Evolutionary conservation across 495 filamentous ascomycete genomes (phyloP).

Genomic region (Hypoxylon rickii): DNA sequence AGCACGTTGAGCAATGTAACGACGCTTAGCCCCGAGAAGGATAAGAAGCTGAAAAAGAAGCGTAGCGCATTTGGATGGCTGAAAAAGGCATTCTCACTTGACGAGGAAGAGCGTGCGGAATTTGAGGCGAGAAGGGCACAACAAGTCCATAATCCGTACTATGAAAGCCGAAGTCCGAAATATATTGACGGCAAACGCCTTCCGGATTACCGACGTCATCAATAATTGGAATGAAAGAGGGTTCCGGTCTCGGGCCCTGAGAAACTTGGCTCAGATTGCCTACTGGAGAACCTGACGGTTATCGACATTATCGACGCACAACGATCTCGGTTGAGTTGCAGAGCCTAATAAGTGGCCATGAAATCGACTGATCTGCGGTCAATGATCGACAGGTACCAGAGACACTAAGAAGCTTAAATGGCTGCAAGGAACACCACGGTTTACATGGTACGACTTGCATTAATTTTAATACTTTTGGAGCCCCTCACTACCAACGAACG

Average conservation of each 20-base stretch:
- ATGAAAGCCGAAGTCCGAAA: constrained; percentile 45
- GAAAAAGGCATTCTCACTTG: constrained; percentile 61
- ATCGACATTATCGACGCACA: constrained; percentile 1
- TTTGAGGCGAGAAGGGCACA: constrained; percentile 53
- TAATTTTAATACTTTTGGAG: too few relatives aligned
- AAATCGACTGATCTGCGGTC: constrained; percentile 15
- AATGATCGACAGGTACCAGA: constrained; percentile 21
- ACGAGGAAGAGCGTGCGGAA: constrained; percentile 58
- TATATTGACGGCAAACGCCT: constrained; percentile 51
- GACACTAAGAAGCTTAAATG: constrained; percentile 9
- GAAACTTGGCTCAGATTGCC: too few relatives aligned
- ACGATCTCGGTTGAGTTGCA: constrained; percentile 7
- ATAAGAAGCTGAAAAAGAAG: constrained; percentile 58
- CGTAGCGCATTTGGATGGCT: constrained; percentile 63
- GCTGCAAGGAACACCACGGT: constrained; percentile 3
- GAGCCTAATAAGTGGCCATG: constrained; percentile 18
- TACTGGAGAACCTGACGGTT: too few relatives aligned
- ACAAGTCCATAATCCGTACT: constrained; percentile 47
- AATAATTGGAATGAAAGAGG: neutral
- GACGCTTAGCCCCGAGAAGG: constrained; percentile 38
- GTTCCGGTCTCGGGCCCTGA: neutral
- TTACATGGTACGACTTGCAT: neutral
- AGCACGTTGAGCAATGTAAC: constrained; percentile 53
- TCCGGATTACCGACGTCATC: constrained; percentile 22
- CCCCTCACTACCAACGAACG: too few relatives aligned